Percentiles rank a stretch among this genome's conserved stretches.
These are phyloP conservation scores for Malania oleifera DNA, from an alignment of 164 flowering plant genomes.

Conservation along the genomic window DNA sequence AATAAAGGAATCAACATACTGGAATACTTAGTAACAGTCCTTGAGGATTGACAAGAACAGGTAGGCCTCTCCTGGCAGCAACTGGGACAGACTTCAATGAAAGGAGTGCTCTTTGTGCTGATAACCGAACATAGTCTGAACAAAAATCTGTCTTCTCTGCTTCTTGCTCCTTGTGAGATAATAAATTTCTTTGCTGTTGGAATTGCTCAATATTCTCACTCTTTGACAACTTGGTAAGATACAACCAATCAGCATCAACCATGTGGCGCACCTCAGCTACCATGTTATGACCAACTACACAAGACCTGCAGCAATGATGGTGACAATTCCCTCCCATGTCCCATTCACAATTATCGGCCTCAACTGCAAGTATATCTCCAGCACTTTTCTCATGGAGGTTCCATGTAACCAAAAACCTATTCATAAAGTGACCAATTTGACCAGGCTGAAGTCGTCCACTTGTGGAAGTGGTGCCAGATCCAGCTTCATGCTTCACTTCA, in stretches of 20 bases:
- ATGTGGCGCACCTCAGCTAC: conserved; percentile 53
- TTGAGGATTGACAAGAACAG: conserved; percentile 59
- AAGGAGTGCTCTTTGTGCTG: conserved; percentile 60
- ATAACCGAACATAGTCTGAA: conserved; percentile 36
- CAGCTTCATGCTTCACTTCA: conserved; percentile 23
- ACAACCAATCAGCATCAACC: conserved; percentile 86
- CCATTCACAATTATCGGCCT: conserved; percentile 7
- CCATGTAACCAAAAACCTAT: conserved; percentile 71
- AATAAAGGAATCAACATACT: conserved; percentile 33
- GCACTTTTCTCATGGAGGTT: conserved; percentile 12
- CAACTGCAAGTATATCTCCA: conserved; percentile 4
- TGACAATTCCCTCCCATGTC: conserved; percentile 13
- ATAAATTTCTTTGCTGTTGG: conserved; percentile 9
- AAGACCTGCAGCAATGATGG: conserved; percentile 27
- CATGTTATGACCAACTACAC: conserved; percentile 32
- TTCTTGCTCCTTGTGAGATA: conserved; percentile 9
- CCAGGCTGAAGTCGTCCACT: conserved; percentile 42
- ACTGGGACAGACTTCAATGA: conserved; percentile 63
- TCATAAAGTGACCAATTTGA: conserved; percentile 58
- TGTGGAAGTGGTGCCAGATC: conserved; percentile 8
- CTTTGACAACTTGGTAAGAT: conserved; percentile 55
- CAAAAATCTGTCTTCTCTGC: conserved; percentile 18
- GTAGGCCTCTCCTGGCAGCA: conserved; percentile 83
- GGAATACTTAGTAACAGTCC: conserved; percentile 70
- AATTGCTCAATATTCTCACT: conserved; percentile 14